Conservation (phyloP, 768 basidiomycete species). For the Gloeopeniophorella convolvens region DNA sequence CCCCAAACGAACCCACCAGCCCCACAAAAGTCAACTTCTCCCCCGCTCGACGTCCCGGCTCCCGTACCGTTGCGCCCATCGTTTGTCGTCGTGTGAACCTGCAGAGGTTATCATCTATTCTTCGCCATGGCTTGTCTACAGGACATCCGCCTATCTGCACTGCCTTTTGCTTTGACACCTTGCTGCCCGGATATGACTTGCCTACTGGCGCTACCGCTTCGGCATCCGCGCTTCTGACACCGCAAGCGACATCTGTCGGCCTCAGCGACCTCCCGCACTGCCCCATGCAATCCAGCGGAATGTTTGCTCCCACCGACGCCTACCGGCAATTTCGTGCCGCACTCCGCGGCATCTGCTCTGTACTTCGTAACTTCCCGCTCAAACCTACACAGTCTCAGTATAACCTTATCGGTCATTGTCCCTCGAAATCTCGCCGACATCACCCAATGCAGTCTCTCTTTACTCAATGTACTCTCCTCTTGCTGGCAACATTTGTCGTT, state of each 20-base stretch:
- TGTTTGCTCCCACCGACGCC: not conserved
- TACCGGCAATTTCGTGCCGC: not conserved
- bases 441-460: not conserved
- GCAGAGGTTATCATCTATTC: no score
- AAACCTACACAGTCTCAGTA: not conserved
- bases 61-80: not conserved
- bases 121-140: no score
- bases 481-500: slow-evolving; percentile 9
- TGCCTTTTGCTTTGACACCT: no score
- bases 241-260: no score
- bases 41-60: not conserved
- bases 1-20: slow-evolving; percentile 1
- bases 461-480: not conserved
- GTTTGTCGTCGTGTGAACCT: no score
- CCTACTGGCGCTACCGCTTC: no score
- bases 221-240: no score
- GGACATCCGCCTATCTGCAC: no score
- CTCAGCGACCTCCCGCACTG: no score
- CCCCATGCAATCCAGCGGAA: no score
- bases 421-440: slow-evolving; percentile 2
- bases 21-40: not conserved
- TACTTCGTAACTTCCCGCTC: not conserved
- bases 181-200: no score
- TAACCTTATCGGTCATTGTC: slow-evolving; percentile 15
- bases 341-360: not conserved